Evolutionary conservation across 192 early-diverging fungal species (phyloP), one percentile per base, ranked within the genome.

Genomic region (Coemansia sp.): DNA sequence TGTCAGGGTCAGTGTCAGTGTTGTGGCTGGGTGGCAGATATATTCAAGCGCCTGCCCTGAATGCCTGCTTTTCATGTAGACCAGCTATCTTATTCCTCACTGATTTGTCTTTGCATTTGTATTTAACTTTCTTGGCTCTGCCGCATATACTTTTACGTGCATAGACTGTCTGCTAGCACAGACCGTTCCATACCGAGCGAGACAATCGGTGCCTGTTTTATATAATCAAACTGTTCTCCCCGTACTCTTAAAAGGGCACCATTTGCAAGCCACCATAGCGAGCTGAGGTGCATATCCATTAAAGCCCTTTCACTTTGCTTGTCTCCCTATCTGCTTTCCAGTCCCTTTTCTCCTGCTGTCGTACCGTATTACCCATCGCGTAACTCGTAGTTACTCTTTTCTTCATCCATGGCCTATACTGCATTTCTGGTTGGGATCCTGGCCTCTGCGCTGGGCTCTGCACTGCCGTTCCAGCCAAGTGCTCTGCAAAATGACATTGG

Each of bases 381-480:
- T 49, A 23, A 44, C 34, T 28, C 34, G 1, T 5, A n/a, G 17
- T 48, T 48, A n/a, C 17, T 23, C 28, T 31, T 31, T 26, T 4
- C 40, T 0, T n/a, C 36, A 47, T 21, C 54, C 60, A 65, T 64
- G 69, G 42, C 58, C 42, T 49, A 28, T 36, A 36, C 37, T 36
- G 20, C 54, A 12, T 26, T 53, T 49, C 23, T 69, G n/a, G 24
- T 59, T 25, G 65, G 42, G 3, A 10, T 63, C 7, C 47, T 57
- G 4, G 34, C 50, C n/a, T 21, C 38, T 47, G 57, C 62, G 47
- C 53, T 65, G 46, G 69, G 37, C 6, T 36, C 36, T 15, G 67
- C 60, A 3, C 62, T 71, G 24, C 66, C 70, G 10, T 20, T 67
- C 24, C 63, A 61, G 15, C 23, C 40, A 25, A 18, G 8, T 1